Evolutionary conservation across 164 flowering plant genomes (phyloP).

Genomic region (Sedum album): DNA sequence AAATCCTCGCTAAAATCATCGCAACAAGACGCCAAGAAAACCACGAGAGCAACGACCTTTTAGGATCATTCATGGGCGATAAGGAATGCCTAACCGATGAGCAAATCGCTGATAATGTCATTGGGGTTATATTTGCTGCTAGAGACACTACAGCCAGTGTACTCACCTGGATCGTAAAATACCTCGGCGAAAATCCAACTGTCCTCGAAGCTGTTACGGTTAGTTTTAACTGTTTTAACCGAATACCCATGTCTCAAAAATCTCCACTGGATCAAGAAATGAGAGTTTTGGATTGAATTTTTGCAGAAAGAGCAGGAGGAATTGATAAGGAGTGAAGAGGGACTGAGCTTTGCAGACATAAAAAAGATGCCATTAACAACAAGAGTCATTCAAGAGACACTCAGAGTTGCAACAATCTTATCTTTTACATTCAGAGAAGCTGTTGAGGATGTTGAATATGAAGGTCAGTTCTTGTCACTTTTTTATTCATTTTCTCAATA

Average conservation of each 20-base stretch:
- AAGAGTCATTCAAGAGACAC: slow-evolving; percentile 86
- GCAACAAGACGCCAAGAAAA: slow-evolving; percentile 46
- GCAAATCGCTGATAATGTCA: slow-evolving; percentile 88
- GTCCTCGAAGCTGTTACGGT: slow-evolving; percentile 86
- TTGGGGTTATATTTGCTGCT: slow-evolving; percentile 95
- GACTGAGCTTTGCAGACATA: slow-evolving; percentile 64
- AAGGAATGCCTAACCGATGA: slow-evolving; percentile 70
- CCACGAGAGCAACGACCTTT: slow-evolving; percentile 44
- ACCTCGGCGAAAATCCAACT: slow-evolving; percentile 68
- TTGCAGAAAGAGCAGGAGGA: slow-evolving; percentile 81
- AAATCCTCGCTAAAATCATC: slow-evolving; percentile 60
- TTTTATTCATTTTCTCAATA: not conserved
- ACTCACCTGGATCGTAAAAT: slow-evolving; percentile 93
- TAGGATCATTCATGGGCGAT: slow-evolving; percentile 86
- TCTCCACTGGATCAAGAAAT: not conserved
- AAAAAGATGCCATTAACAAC: slow-evolving; percentile 82
- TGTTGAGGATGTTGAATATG: slow-evolving; percentile 90
- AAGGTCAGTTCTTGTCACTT: slow-evolving; percentile 40
- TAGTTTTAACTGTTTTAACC: slow-evolving; percentile 15
- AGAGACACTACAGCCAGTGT: slow-evolving; percentile 96
- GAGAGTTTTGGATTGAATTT: slow-evolving; percentile 9
- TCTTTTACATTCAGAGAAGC: slow-evolving; percentile 99
- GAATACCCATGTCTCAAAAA: not conserved
- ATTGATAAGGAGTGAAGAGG: slow-evolving; percentile 34
- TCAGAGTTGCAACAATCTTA: slow-evolving; percentile 82